phyloP scores from a whole-genome alignment of 108 stramenopile species.

The Skeletonema grethae region DNA sequence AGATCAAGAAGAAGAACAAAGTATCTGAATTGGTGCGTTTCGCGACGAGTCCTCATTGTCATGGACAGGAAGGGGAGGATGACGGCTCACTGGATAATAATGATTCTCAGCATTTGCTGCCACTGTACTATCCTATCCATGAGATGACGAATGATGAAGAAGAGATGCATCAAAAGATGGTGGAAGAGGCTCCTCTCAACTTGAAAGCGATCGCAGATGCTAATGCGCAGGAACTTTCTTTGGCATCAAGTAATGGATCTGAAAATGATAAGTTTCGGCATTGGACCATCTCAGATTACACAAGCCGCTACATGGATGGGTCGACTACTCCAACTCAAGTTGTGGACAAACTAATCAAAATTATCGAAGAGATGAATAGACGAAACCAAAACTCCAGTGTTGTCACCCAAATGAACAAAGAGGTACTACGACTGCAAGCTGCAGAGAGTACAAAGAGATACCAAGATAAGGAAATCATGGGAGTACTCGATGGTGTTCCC shows the following conservation, averaged over 20 bases:
- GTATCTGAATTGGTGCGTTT: conserved; percentile 7
- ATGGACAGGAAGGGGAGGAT: not conserved
- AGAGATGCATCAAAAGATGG: conserved; percentile 17
- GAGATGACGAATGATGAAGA: conserved; percentile 28
- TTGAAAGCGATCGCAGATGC: not conserved
- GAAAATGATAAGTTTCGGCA: conserved; percentile 17
- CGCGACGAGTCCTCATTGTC: not conserved
- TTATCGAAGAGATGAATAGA: conserved; percentile 22
- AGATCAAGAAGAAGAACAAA: conserved; percentile 18
- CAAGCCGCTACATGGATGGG: conserved; percentile 22
- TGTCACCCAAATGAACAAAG: conserved; percentile 13
- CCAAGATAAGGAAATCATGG: conserved; percentile 16
- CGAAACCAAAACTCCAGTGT: conserved; percentile 26
- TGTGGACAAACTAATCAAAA: conserved; percentile 23
- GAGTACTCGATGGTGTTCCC: conserved; percentile 64
- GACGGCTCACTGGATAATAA: too few species aligned
- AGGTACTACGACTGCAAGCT: conserved; percentile 37
- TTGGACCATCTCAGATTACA: conserved; percentile 38
- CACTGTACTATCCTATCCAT: conserved; percentile 51
- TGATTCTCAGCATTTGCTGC: conserved; percentile 15
- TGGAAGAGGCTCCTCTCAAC: conserved; percentile 11
- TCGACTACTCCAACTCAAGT: conserved; percentile 27
- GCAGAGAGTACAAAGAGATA: conserved; percentile 41
- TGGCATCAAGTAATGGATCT: not conserved
- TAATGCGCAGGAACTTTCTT: too few species aligned